phyloP scores from a whole-genome alignment of 306 rosid species.

The Fragaria nilgerrensis region DNA sequence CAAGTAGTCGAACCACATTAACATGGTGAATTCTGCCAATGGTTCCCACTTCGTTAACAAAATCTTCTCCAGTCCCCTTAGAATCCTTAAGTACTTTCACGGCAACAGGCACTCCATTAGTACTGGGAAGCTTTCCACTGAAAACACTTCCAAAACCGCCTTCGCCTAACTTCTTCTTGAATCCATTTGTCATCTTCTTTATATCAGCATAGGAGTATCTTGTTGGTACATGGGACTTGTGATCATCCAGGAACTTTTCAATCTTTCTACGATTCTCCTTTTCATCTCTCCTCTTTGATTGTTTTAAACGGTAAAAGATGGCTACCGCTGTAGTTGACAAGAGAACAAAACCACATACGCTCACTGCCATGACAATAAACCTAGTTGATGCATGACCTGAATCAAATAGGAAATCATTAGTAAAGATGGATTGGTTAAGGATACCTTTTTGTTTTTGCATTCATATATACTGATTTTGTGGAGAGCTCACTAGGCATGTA shows the following conservation, averaged over 20 bases:
- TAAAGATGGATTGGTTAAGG: neutral
- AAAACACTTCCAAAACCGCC: constrained; percentile 42
- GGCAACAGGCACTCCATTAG: neutral
- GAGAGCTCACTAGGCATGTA: neutral
- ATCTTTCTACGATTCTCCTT: constrained; percentile 28
- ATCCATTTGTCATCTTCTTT: constrained; percentile 36
- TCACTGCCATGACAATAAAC: neutral
- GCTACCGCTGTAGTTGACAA: neutral
- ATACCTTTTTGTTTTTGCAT: neutral
- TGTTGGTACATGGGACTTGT: constrained; percentile 34
- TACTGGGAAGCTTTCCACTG: constrained; percentile 22
- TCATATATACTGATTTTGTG: neutral
- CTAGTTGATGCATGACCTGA: neutral
- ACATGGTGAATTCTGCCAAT: constrained; percentile 44
- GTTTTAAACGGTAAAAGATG: neutral
- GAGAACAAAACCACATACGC: neutral
- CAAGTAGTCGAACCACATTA: constrained; percentile 45
- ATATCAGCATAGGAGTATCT: constrained; percentile 41
- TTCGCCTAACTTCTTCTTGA: constrained; percentile 31
- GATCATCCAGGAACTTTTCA: constrained; percentile 39
- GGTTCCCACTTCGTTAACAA: constrained; percentile 34
- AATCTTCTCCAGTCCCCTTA: constrained; percentile 6
- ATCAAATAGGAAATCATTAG: neutral
- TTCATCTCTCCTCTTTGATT: neutral
- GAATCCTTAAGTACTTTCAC: constrained; percentile 5